A percentile compares a stretch with the other conserved stretches of the same genome.
Conservation (phyloP, 371 early-diverging fungal genomes). For the Mortierella polycephala region DNA sequence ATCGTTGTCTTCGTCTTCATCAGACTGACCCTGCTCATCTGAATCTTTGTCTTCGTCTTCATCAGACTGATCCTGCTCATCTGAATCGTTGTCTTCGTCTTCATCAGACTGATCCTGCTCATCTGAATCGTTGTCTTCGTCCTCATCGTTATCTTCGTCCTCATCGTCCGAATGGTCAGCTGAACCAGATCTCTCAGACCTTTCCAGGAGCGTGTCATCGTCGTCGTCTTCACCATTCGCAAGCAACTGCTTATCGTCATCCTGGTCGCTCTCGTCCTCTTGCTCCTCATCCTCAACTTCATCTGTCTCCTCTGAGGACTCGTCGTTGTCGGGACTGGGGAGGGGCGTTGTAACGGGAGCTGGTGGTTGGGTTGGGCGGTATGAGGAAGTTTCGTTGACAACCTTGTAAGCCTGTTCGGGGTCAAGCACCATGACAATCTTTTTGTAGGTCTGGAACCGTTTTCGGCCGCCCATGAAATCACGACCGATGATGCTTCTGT, state of each 20-base stretch:
- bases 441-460: conserved; percentile 53
- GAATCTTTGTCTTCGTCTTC: neutral
- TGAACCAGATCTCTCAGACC: no score
- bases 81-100: neutral
- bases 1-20: neutral
- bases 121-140: neutral
- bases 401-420: conserved; percentile 46
- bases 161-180: no score
- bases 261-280: neutral
- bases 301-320: neutral
- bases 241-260: neutral
- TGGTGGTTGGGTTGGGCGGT: conserved; percentile 34
- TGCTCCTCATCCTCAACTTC: neutral
- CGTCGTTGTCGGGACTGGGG: conserved; percentile 11
- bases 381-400: conserved; percentile 51
- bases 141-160: neutral
- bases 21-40: neutral
- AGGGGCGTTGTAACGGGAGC: conserved; percentile 24
- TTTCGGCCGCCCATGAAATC: conserved; percentile 54
- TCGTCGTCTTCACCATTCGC: neutral
- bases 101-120: conserved; percentile 1
- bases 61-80: neutral
- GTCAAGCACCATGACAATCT: conserved; percentile 53
- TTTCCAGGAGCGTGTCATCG: neutral
- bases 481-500: conserved; percentile 45